Evolutionary conservation across 345 rosid genomes (phyloP).

Genomic region (Ceriops decandra): DNA sequence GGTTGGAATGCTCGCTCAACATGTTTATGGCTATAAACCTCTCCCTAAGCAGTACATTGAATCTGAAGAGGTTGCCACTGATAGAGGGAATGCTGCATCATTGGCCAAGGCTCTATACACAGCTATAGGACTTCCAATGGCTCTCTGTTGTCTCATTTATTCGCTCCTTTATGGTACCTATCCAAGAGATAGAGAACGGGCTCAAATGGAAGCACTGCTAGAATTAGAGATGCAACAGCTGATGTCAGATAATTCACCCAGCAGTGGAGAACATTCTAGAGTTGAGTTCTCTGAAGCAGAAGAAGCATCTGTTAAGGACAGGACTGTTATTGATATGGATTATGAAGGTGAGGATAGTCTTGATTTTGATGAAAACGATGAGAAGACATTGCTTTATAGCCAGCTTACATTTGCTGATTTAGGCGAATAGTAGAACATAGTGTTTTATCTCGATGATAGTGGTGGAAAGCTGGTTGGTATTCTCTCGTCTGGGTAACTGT

Average conservation of each 20-base stretch:
- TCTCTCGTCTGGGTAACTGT: not conserved
- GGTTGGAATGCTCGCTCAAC: constrained; percentile 78
- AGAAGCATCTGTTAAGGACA: constrained; percentile 12
- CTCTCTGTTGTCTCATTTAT: constrained; percentile 68
- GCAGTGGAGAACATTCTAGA: not conserved
- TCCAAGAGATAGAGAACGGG: constrained; percentile 72
- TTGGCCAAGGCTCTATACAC: constrained; percentile 76
- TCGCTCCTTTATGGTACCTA: constrained; percentile 70
- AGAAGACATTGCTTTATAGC: constrained; percentile 28
- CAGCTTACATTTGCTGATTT: constrained; percentile 39
- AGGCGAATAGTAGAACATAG: constrained; percentile 19
- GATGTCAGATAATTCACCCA: constrained; percentile 12
- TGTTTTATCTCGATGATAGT: not conserved
- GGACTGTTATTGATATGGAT: constrained; percentile 22
- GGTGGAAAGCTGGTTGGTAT: not conserved
- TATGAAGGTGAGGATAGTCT: constrained; percentile 21
- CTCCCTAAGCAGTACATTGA: constrained; percentile 41
- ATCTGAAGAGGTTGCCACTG: constrained; percentile 49
- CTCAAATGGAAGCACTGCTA: constrained; percentile 70
- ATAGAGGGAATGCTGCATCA: constrained; percentile 70
- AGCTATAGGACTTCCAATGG: constrained; percentile 75
- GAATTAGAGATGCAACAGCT: constrained; percentile 67
- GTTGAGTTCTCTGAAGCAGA: constrained; percentile 8
- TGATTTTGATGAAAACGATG: constrained; percentile 35
- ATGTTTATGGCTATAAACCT: constrained; percentile 74